Base-by-base conservation (phyloP, 1,284 basidiomycete species). In the Cystobasidium slooffiae region DNA sequence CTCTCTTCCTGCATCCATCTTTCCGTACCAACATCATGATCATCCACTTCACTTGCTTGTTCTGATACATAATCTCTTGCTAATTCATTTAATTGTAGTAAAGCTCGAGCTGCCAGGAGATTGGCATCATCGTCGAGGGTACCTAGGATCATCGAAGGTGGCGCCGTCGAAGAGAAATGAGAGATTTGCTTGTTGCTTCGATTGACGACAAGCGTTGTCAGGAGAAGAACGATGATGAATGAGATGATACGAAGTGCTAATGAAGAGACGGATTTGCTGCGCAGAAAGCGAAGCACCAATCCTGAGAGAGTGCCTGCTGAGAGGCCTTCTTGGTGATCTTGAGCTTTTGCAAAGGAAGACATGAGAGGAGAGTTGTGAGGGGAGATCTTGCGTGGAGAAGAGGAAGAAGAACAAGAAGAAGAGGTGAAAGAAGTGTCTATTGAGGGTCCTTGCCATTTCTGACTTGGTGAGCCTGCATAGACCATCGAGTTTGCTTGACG, bases 361-460 rank as follows among this genome's bases (percentile, higher is more conserved):
- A 55, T 55, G 53, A 55, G 53, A 3, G 53, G 53, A 12, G 53
- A 55, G 53, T 55, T 55, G 53, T 55, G 53, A 12, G 53, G 53
- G 14, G 53, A 55, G 24, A 55, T 55, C 16, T 18, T 20, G 53
- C 53, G 53, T 22, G 10, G 10, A n/a, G 53, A 22, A 18, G n/a
- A 31, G 12, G 53, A 24, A 16, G 53, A 51, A 31, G 31, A 31
- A n/a, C n/a, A n/a, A 31, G 31, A 31, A 31, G 1, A 31, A 31
- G 31, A 31, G 31, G 31, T 31, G 5, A 31, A 31, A 31, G 31
- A 49, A 22, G 53, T 55, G 24, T 55, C 22, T 1, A 55, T 24
- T 18, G 53, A 24, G 18, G 10, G 10, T 12, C 53, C 53, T 55
- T 20, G n/a, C 53, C 53, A 55, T 55, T 55, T 55, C 12, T 16